phyloP scores from a whole-genome alignment of 2,329 filamentous ascomycete genomes.

The Claviceps sp. region DNA sequence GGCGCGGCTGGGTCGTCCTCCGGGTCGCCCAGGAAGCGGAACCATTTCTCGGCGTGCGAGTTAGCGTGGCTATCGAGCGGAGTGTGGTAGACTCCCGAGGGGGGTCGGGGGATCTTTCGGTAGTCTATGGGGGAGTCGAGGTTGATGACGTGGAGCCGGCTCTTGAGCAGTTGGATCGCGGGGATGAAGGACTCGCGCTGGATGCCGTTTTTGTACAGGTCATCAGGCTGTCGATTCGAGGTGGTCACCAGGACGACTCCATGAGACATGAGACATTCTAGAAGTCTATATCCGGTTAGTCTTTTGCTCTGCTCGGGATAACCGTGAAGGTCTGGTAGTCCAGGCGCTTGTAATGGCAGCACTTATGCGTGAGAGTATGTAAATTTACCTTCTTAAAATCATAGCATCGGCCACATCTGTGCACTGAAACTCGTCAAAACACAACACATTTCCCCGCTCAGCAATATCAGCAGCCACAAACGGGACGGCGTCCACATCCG shows the following conservation, averaged over 20 bases:
- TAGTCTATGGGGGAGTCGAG: slow-evolving; percentile 94
- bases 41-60: slow-evolving; percentile 87
- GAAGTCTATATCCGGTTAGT: slow-evolving; percentile 36
- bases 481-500: slow-evolving; percentile 78
- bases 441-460: slow-evolving; percentile 69
- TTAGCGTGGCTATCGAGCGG: slow-evolving; percentile 66
- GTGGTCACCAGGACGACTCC: slow-evolving; percentile 95
- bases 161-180: slow-evolving; percentile 84
- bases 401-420: slow-evolving; percentile 98
- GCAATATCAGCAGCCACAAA: slow-evolving; percentile 94
- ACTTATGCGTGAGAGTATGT: neutral
- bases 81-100: slow-evolving; percentile 87
- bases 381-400: slow-evolving; percentile 62
- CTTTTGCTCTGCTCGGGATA: neutral
- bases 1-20: slow-evolving; percentile 35
- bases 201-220: slow-evolving; percentile 96
- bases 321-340: neutral
- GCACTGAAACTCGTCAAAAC: slow-evolving; percentile 98
- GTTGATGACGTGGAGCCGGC: slow-evolving; percentile 75
- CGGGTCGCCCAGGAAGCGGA: slow-evolving; percentile 80
- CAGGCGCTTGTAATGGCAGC: neutral
- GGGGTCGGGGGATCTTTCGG: slow-evolving; percentile 86
- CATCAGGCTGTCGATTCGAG: slow-evolving; percentile 89
- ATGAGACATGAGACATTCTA: slow-evolving; percentile 87
- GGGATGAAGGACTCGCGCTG: slow-evolving; percentile 92